Base-by-base conservation (phyloP, 495 filamentous ascomycete species). In the Penicillium argentinense region DNA sequence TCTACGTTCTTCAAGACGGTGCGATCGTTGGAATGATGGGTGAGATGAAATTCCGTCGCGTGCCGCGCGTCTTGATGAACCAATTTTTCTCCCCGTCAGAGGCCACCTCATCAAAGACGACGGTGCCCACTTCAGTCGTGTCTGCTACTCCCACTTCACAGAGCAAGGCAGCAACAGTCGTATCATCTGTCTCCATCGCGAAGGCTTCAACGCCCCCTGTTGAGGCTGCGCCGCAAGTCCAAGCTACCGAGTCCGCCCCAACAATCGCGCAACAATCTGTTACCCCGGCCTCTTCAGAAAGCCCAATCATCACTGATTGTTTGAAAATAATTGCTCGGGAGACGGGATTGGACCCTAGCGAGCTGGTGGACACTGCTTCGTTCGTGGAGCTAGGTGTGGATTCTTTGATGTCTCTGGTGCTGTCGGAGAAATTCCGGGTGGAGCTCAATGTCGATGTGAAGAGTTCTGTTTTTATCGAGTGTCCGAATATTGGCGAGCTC, bases 401-500 rank as follows among this genome's bases (percentile, higher is more conserved):
- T 21, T 53, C 47, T 3, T 62, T 77, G 5, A 48, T 79, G 54
- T 64, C 57, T 0, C 57, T 79, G 5, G 67, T 66, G 16, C 45
- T 71, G 19, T 51, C 71, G 3, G 60, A 67, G 28, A 69, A 68
- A 37, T 65, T 66, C 39, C 34, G 29, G 2, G 38, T 7, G 0
- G 55, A 67, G 45, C 60, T 78, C 13, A 56, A 49, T 1, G 26
- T 76, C 9, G 57, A 64, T 0, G 44, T 80, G 8, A 41, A 53
- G 8, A 53, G 60, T 8, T 53, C 51, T 18, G 34, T 77, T 1
- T 74, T 78, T 43, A 30, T 68, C 2, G 72, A 76, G 8, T 73
- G 53, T 39, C 59, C 63, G 2, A 75, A 64, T 0, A 54, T 76
- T 17, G 60, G 61, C 3, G 71, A 72, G n/a, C 56, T 74, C 45